These are phyloP conservation scores for Karstenula rhodostoma DNA, from an alignment of 2,329 filamentous ascomycete species.

Conservation along the genomic window DNA sequence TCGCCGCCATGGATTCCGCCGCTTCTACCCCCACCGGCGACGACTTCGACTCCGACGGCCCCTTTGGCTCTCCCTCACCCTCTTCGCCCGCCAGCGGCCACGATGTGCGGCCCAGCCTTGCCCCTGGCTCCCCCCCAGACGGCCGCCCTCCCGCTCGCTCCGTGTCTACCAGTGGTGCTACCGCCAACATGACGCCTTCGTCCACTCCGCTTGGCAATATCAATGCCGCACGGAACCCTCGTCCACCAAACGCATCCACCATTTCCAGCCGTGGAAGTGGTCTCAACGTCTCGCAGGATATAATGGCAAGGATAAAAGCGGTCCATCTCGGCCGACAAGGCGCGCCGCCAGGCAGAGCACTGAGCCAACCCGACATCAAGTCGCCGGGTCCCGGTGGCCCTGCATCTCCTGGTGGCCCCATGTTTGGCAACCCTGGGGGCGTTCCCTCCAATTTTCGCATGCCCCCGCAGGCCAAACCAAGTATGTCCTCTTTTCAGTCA, in stretches of 20 bases:
- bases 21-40: constrained; percentile 41
- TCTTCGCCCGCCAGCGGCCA: constrained; percentile 37
- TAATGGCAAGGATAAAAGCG: constrained; percentile 73
- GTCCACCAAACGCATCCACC: constrained; percentile 51
- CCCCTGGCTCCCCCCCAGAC: constrained; percentile 35
- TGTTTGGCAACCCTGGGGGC: constrained; percentile 46
- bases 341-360: constrained; percentile 53
- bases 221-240: constrained; percentile 69
- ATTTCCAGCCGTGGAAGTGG: constrained; percentile 59
- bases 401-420: constrained; percentile 35
- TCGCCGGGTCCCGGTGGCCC: constrained; percentile 31
- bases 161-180: constrained; percentile 61
- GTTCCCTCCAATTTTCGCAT: constrained; percentile 56
- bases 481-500: constrained; percentile 54
- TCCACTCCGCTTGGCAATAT: constrained; percentile 85
- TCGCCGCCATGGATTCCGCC: constrained; percentile 39
- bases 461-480: constrained; percentile 50
- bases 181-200: constrained; percentile 73
- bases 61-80: constrained; percentile 43
- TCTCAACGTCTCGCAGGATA: constrained; percentile 65
- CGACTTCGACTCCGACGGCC: constrained; percentile 42
- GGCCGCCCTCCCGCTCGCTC: constrained; percentile 65
- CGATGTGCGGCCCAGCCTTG: constrained; percentile 29
- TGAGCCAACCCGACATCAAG: constrained; percentile 38
- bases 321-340: constrained; percentile 73